These are phyloP conservation scores for Wallacemonas sp. DNA, from an alignment of 208 protist genomes.

Conservation along the genomic window DNA sequence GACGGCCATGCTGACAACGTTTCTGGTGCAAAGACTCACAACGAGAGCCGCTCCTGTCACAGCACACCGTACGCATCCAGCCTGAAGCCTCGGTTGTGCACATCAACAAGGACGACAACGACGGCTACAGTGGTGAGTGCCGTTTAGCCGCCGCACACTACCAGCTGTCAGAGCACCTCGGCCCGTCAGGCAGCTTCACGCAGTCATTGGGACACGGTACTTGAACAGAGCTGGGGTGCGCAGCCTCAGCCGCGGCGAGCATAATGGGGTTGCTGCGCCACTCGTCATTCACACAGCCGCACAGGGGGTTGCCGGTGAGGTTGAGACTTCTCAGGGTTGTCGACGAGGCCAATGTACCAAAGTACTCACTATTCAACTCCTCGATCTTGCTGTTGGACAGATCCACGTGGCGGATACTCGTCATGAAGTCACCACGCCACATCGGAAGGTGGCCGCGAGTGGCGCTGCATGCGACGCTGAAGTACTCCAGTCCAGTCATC, in stretches of 20 bases:
- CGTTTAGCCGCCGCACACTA: no score
- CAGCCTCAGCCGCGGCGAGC: background rate
- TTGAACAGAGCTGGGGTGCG: no score
- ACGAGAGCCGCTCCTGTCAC: no score
- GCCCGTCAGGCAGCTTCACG: no score
- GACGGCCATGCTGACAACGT: no score
- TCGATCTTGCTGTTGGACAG: conserved; percentile 11
- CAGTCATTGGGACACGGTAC: no score
- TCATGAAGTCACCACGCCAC: conserved; percentile 9
- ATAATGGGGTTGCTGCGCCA: background rate
- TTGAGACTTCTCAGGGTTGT: background rate
- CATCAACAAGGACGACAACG: no score
- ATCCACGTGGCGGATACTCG: conserved; percentile 4
- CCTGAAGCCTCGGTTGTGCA: no score
- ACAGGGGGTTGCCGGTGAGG: conserved; percentile 4
- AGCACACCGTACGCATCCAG: no score
- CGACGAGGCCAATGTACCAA: background rate
- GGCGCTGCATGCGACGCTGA: conserved; percentile 11
- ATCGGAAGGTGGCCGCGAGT: conserved; percentile 16
- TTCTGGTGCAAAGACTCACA: no score
- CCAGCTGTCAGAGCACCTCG: no score
- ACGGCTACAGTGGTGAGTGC: no score
- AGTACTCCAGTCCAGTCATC: conserved; percentile 7
- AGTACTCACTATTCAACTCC: background rate
- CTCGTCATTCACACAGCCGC: background rate